phyloP scores from a whole-genome alignment of 148 eudicot genomes.

The Rheum nobile region DNA sequence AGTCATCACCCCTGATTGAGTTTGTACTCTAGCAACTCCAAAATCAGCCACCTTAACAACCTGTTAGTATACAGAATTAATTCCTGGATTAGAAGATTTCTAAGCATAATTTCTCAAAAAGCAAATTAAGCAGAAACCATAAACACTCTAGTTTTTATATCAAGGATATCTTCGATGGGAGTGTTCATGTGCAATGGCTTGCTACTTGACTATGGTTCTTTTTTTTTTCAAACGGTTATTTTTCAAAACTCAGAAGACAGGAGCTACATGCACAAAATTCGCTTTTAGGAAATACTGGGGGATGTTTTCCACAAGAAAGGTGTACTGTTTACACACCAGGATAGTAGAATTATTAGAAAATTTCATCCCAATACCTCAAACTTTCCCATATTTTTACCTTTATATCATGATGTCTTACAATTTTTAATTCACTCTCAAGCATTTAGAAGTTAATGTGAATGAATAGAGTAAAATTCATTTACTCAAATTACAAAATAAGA shows the following conservation, averaged over 20 bases:
- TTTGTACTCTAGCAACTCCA: conserved; percentile 64
- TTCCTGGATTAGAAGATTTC: neutral
- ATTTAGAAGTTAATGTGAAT: neutral
- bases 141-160: neutral
- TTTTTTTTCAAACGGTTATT: neutral
- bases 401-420: neutral
- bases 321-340: neutral
- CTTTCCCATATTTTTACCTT: neutral
- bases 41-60: conserved; percentile 70
- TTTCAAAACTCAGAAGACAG: neutral
- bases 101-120: neutral
- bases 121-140: neutral
- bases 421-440: neutral
- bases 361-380: neutral
- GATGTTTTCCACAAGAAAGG: neutral
- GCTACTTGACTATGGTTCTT: neutral
- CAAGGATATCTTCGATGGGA: neutral
- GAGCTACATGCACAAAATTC: neutral
- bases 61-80: conserved; percentile 18
- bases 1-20: conserved; percentile 59
- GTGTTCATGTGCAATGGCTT: neutral
- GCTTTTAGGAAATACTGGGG: neutral
- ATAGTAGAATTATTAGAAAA: neutral
- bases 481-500: neutral
- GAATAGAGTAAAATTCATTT: too few species aligned